These are phyloP conservation scores for Nidula niveotomentosa DNA, from an alignment of 1,284 basidiomycete species.

Conservation along the genomic window DNA sequence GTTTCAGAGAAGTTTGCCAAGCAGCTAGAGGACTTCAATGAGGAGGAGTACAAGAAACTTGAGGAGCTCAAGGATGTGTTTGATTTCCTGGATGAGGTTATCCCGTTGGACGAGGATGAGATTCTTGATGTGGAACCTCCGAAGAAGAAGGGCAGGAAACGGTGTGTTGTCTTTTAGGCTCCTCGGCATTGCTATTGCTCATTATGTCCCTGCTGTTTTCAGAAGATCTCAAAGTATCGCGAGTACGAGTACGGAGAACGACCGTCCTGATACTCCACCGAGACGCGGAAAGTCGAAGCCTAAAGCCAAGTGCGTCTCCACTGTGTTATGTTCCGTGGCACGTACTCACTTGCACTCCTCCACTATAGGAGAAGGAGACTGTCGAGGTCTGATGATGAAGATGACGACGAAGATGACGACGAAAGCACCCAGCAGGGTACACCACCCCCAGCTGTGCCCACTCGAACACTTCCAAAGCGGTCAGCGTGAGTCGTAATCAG, in stretches of 20 bases:
- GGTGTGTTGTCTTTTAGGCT: conserved; percentile 26
- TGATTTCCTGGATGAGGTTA: conserved; percentile 62
- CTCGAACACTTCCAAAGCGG: conserved; percentile 40
- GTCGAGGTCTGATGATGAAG: conserved; percentile 46
- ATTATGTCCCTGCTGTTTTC: not conserved
- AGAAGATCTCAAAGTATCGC: conserved; percentile 47
- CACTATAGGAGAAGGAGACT: conserved; percentile 36
- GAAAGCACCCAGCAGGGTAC: conserved; percentile 20
- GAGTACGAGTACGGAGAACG: conserved; percentile 34
- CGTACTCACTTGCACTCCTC: not conserved
- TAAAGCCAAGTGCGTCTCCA: conserved; percentile 36
- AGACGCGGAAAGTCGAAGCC: conserved; percentile 20
- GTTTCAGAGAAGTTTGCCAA: conserved; percentile 74
- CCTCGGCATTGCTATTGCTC: no score
- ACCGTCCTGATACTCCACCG: conserved; percentile 26
- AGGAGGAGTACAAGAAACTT: conserved; percentile 65
- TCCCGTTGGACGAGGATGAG: conserved; percentile 56
- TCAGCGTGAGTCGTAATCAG: conserved; percentile 26
- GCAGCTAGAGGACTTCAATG: conserved; percentile 70
- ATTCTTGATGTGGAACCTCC: conserved; percentile 30
- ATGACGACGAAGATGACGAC: conserved; percentile 24
- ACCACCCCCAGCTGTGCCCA: conserved; percentile 27
- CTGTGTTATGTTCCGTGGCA: not conserved
- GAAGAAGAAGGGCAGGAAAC: conserved; percentile 43
- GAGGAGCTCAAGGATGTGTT: conserved; percentile 64